Evolutionary conservation across 2,329 filamentous ascomycete species (phyloP).

Genomic region (Neonectria faginata): DNA sequence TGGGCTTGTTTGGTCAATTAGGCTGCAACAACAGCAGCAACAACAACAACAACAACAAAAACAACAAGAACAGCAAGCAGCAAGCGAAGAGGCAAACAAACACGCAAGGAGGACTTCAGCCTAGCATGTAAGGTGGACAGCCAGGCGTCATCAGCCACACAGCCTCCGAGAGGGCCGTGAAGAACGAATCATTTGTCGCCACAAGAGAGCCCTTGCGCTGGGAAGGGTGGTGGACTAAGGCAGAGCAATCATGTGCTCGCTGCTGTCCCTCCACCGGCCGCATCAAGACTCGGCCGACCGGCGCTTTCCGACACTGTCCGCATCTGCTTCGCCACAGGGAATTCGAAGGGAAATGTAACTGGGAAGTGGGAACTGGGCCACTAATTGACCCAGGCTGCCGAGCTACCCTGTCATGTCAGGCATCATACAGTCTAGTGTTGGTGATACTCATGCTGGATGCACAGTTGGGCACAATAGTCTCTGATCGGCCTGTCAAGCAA

Average conservation of each 20-base stretch:
- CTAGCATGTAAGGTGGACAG: background rate
- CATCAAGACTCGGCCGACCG: background rate
- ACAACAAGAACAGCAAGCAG: background rate
- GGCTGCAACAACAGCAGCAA: background rate
- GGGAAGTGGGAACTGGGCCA: background rate
- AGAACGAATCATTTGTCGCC: constrained; percentile 1
- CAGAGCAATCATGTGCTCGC: constrained; percentile 2
- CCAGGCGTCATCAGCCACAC: background rate
- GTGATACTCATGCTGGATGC: no score
- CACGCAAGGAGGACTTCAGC: background rate
- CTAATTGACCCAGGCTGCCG: no score
- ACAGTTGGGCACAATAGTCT: no score
- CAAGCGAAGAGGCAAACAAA: background rate
- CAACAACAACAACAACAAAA: no score
- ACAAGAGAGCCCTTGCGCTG: background rate
- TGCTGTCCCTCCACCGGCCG: constrained; percentile 4
- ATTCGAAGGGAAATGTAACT: no score
- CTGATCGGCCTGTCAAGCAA: no score
- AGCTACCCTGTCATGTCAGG: no score
- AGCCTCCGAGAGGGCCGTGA: no score
- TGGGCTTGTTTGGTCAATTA: background rate
- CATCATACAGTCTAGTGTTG: no score
- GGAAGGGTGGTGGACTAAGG: background rate
- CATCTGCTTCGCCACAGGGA: background rate
- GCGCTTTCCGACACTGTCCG: background rate